These are phyloP conservation scores for Metschnikowia gelsemii DNA, from an alignment of 805 yeast species.

Conservation along the genomic window DNA sequence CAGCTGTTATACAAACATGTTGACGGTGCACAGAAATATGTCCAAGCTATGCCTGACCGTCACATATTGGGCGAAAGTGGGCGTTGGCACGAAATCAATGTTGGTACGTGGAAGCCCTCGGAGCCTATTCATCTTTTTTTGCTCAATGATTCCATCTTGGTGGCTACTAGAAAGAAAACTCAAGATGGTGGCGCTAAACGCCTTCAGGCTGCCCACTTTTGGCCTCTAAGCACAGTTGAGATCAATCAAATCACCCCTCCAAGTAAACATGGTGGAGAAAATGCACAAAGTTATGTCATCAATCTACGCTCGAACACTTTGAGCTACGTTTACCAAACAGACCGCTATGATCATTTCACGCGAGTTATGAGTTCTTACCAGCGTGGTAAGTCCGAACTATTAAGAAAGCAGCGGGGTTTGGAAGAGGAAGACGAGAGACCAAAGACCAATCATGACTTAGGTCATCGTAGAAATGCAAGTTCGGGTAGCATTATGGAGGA, in stretches of 20 bases:
- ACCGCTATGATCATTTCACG: conserved; percentile 53
- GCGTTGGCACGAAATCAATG: conserved; percentile 83
- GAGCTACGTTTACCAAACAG: conserved; percentile 60
- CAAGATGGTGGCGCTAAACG: conserved; percentile 33
- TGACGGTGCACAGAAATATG: conserved; percentile 83
- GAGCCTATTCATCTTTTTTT: conserved; percentile 75
- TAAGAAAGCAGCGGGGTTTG: conserved; percentile 30
- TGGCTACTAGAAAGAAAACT: conserved; percentile 59
- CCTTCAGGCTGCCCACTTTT: conserved; percentile 71
- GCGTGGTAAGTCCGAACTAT: conserved; percentile 57
- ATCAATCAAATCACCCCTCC: conserved; percentile 40
- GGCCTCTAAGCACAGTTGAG: conserved; percentile 66
- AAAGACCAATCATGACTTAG: conserved; percentile 7
- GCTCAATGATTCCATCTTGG: conserved; percentile 70
- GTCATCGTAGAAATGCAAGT: conserved; percentile 14
- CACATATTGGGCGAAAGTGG: conserved; percentile 78
- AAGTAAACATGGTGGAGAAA: conserved; percentile 20
- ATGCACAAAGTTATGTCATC: conserved; percentile 38
- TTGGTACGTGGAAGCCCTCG: conserved; percentile 78
- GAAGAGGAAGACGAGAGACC: conserved; percentile 18
- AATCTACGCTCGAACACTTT: conserved; percentile 48
- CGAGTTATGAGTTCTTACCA: conserved; percentile 55
- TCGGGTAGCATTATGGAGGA: conserved; percentile 22
- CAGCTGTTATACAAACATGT: conserved; percentile 72
- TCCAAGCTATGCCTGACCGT: conserved; percentile 74